Conservation (phyloP, 2,329 filamentous ascomycete species). For the Geosmithia flava region DNA sequence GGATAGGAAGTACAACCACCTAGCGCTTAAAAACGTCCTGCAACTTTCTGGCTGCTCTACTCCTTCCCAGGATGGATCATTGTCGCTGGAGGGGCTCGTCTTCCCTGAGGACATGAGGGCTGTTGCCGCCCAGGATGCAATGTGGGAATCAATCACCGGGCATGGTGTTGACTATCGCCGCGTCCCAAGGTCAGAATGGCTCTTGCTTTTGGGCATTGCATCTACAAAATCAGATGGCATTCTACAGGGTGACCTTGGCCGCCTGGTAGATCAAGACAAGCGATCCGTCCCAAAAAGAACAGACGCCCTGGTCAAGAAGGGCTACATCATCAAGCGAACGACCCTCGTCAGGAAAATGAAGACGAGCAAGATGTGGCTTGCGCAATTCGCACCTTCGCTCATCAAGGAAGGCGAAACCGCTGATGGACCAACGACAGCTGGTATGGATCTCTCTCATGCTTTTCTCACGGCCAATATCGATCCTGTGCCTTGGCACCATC, state of each 20-base stretch:
- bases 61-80: not conserved
- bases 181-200: conserved; percentile 46
- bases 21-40: conserved; percentile 24
- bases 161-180: conserved; percentile 47
- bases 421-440: not conserved
- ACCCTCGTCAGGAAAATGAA: conserved; percentile 45
- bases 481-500: conserved; percentile 40
- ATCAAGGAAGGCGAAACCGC: not conserved
- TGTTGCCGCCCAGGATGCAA: conserved; percentile 38
- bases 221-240: conserved; percentile 41
- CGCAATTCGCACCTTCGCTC: conserved; percentile 36
- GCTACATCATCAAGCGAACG: conserved; percentile 49
- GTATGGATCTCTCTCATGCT: conserved; percentile 9
- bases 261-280: conserved; percentile 48
- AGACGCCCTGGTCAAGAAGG: conserved; percentile 44
- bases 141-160: conserved; percentile 48
- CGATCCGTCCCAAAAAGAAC: conserved; percentile 50
- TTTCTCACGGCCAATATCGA: conserved; percentile 31
- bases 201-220: conserved; percentile 44
- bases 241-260: conserved; percentile 46
- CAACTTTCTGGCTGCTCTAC: not conserved
- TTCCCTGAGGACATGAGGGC: conserved; percentile 15
- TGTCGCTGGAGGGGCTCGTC: not conserved
- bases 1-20: conserved; percentile 16
- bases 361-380: conserved; percentile 51